A percentile compares a stretch with the other conserved stretches of the same genome.
phyloP scores from a whole-genome alignment of 495 filamentous ascomycete species.

The Annulohypoxylon nitens region DNA sequence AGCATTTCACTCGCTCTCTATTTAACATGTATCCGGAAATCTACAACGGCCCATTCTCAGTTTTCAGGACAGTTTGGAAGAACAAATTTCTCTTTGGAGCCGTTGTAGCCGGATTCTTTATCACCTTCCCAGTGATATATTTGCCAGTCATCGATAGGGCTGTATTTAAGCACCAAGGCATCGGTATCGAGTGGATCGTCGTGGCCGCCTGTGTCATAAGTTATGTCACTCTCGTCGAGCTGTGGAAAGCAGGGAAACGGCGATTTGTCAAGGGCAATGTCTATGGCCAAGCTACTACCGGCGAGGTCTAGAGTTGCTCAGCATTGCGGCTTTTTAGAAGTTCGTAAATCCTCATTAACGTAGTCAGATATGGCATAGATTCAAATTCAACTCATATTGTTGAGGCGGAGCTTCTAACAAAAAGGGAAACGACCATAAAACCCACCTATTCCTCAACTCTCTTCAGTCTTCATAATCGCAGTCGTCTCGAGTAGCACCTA shows the following conservation, averaged over 20 bases:
- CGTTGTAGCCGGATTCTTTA: constrained; percentile 67
- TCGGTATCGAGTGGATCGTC: constrained; percentile 71
- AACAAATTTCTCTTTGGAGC: constrained; percentile 71
- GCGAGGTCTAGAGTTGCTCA: constrained; percentile 9
- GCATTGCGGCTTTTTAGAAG: background rate
- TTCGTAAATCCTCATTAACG: background rate
- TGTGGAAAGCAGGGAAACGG: constrained; percentile 67
- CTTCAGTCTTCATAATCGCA: background rate
- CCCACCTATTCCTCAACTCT: background rate
- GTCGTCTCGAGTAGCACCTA: background rate
- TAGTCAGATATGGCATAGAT: background rate
- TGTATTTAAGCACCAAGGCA: constrained; percentile 70
- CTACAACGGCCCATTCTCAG: constrained; percentile 55
- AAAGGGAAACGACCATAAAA: background rate
- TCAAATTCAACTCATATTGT: background rate
- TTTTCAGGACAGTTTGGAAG: constrained; percentile 65
- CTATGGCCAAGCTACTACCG: constrained; percentile 2
- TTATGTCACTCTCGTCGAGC: constrained; percentile 64
- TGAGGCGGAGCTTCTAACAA: background rate
- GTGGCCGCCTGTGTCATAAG: constrained; percentile 61
- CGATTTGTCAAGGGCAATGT: constrained; percentile 30
- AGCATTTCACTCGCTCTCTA: constrained; percentile 66
- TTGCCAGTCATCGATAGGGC: constrained; percentile 65
- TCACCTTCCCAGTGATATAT: constrained; percentile 70
- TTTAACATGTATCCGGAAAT: constrained; percentile 66